These are phyloP conservation scores for Heliocybe sulcata DNA, from an alignment of 1,284 basidiomycete species.

Conservation along the genomic window DNA sequence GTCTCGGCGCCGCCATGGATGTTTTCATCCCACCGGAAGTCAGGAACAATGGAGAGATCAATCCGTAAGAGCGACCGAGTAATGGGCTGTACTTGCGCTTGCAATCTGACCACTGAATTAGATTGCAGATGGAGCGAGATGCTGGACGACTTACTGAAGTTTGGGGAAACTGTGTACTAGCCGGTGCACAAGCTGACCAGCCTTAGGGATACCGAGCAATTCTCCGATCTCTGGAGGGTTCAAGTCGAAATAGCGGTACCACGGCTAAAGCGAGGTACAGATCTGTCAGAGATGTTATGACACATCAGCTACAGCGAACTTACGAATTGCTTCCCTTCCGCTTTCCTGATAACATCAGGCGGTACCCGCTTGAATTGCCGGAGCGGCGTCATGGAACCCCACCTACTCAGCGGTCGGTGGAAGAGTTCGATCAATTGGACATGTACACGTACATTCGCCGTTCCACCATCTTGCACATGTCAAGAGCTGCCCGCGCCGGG, in stretches of 20 bases:
- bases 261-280: slow-evolving; percentile 50
- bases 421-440: background rate
- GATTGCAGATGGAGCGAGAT: background rate
- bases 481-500: slow-evolving; percentile 85
- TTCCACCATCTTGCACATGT: slow-evolving; percentile 97
- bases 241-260: slow-evolving; percentile 94
- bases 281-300: slow-evolving; percentile 5
- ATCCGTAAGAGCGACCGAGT: slow-evolving; percentile 85
- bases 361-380: slow-evolving; percentile 93
- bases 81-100: slow-evolving; percentile 92
- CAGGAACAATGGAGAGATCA: slow-evolving; percentile 87
- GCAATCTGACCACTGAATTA: slow-evolving; percentile 43
- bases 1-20: slow-evolving; percentile 85
- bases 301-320: slow-evolving; percentile 20
- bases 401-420: slow-evolving; percentile 38
- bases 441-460: slow-evolving; percentile 60
- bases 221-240: slow-evolving; percentile 86
- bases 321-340: slow-evolving; percentile 96
- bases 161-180: slow-evolving; percentile 97
- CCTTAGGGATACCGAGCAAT: slow-evolving; percentile 89
- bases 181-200: slow-evolving; percentile 88
- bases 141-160: slow-evolving; percentile 57
- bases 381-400: slow-evolving; percentile 96
- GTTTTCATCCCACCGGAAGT: slow-evolving; percentile 97
- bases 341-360: slow-evolving; percentile 82